Evolutionary conservation across 2,329 filamentous ascomycete genomes (phyloP).

Genomic region (Trichoderma sp.): DNA sequence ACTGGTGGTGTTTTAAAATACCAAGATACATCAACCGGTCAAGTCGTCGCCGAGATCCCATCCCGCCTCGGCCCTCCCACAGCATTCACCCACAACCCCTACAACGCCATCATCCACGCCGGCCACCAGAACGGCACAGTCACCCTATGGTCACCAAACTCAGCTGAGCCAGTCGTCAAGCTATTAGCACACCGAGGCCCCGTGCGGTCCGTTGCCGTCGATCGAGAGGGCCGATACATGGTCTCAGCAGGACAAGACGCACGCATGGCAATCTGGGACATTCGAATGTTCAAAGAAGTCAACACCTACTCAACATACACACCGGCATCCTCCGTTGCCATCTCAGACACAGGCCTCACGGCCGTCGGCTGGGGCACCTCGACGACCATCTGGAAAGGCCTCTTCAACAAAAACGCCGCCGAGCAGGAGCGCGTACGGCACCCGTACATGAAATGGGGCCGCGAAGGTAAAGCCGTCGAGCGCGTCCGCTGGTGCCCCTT

Average conservation of each 20-base stretch:
- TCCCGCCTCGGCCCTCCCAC: constrained; percentile 84
- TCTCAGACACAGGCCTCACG: constrained; percentile 85
- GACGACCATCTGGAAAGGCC: constrained; percentile 85
- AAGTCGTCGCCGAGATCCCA: constrained; percentile 80
- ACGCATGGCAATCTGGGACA: constrained; percentile 94
- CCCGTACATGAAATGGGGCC: constrained; percentile 93
- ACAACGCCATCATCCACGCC: constrained; percentile 88
- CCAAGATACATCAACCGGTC: constrained; percentile 91
- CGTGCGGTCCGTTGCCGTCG: constrained; percentile 80
- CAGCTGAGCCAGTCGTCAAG: constrained; percentile 82
- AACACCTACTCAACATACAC: constrained; percentile 83
- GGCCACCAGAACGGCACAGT: constrained; percentile 96
- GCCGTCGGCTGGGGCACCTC: constrained; percentile 91
- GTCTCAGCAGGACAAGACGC: constrained; percentile 87
- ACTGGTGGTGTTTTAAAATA: constrained; percentile 87
- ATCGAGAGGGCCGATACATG: constrained; percentile 93
- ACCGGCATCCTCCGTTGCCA: constrained; percentile 79
- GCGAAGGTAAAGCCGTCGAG: constrained; percentile 79
- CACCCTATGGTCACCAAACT: constrained; percentile 94
- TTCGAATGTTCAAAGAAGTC: constrained; percentile 90
- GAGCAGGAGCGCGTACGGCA: constrained; percentile 79
- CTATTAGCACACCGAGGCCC: constrained; percentile 87
- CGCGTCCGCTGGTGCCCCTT: constrained; percentile 90
- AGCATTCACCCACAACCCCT: constrained; percentile 82
- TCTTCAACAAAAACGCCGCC: constrained; percentile 72